Conservation (phyloP, 768 basidiomycete species). For the Russula lepida region DNA sequence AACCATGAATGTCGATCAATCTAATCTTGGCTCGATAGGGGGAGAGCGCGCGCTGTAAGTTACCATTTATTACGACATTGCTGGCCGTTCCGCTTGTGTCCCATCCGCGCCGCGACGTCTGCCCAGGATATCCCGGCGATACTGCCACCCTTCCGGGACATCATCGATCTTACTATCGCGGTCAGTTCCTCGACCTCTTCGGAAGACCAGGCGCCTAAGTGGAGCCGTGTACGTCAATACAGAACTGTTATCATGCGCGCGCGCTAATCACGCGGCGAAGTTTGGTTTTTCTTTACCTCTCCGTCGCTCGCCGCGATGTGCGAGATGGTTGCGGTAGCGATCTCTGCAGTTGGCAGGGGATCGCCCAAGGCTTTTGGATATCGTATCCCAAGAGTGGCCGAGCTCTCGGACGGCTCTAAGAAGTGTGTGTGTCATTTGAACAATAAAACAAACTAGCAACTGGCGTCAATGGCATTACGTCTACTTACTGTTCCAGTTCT, state of each 20-base stretch:
- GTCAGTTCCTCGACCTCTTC: slow-evolving; percentile 6
- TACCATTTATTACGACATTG: slow-evolving; percentile 11
- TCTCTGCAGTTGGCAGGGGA: slow-evolving; percentile 2
- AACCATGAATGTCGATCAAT: neutral
- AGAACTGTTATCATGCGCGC: neutral
- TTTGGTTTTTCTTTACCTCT: neutral
- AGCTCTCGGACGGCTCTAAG: slow-evolving; percentile 1
- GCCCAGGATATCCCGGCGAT: slow-evolving; percentile 2
- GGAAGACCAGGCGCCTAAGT: neutral
- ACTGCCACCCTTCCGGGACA: neutral
- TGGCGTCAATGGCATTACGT: neutral
- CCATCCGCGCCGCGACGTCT: neutral
- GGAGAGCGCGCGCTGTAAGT: neutral
- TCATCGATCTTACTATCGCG: neutral
- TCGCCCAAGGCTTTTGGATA: neutral
- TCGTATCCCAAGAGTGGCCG: neutral
- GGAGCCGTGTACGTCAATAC: neutral
- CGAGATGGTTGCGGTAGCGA: slow-evolving; percentile 4
- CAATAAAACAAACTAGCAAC: neutral
- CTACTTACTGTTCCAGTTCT: neutral
- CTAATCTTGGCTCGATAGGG: neutral
- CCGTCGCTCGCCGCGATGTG: neutral
- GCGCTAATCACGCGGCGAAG: neutral
- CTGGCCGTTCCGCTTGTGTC: slow-evolving; percentile 7
- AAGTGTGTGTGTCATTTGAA: neutral